These are phyloP conservation scores for Picochlorum sp. DNA, from an alignment of 139 green algal species.

Conservation along the genomic window DNA sequence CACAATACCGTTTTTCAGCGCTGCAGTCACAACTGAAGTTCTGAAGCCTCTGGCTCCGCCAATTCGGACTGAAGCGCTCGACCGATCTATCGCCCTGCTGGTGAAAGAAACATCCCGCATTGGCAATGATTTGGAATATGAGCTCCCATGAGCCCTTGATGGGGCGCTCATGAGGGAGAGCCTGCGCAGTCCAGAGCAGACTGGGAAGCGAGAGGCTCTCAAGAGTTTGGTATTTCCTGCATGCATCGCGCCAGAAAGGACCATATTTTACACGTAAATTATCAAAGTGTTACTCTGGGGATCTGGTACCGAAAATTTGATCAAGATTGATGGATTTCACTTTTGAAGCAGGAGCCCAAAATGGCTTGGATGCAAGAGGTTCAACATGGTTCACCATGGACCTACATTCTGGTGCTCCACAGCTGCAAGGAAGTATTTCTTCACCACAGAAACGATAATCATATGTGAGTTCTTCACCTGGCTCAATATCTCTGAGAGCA, in stretches of 20 bases:
- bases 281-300: too few relatives aligned
- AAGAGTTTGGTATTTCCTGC: too few relatives aligned
- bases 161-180: too few relatives aligned
- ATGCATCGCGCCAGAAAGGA: too few relatives aligned
- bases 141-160: too few relatives aligned
- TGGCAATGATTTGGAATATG: too few relatives aligned
- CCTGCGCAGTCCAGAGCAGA: too few relatives aligned
- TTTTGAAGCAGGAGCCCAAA: background rate
- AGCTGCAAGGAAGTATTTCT: slow-evolving; percentile 68
- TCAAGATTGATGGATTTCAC: too few relatives aligned
- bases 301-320: too few relatives aligned
- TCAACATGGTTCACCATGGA: slow-evolving; percentile 8
- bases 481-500: slow-evolving; percentile 38
- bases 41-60: slow-evolving; percentile 14
- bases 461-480: slow-evolving; percentile 46
- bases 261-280: too few relatives aligned
- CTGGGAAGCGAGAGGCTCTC: too few relatives aligned
- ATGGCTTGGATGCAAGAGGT: background rate
- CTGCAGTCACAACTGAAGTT: slow-evolving; percentile 21
- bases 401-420: slow-evolving; percentile 52
- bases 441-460: slow-evolving; percentile 44
- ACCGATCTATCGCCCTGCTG: background rate
- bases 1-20: slow-evolving; percentile 85
- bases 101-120: too few relatives aligned
- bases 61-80: background rate